Conservation (phyloP, 1,284 basidiomycete genomes). For the Tilletia indica region DNA sequence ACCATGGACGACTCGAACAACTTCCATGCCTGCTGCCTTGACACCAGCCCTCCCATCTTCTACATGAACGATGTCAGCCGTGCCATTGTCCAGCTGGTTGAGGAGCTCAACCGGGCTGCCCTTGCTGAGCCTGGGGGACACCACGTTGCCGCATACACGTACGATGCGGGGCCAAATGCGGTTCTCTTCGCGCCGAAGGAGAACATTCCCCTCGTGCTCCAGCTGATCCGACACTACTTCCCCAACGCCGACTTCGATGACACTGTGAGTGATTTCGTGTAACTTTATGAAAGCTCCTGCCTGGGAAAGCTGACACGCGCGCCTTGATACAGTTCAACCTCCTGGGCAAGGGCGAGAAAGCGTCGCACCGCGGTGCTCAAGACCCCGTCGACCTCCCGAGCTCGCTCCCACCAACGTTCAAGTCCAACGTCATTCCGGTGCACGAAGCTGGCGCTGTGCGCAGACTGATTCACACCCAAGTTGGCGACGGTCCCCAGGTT, state of each 20-base stretch:
- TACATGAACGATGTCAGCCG: slow-evolving; percentile 96
- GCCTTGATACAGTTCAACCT: slow-evolving; percentile 37
- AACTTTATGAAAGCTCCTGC: too few relatives aligned
- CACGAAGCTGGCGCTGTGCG: slow-evolving; percentile 50
- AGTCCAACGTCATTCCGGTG: slow-evolving; percentile 48
- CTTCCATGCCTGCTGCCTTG: slow-evolving; percentile 95
- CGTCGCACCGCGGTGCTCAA: slow-evolving; percentile 45
- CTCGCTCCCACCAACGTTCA: slow-evolving; percentile 42
- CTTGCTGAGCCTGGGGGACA: slow-evolving; percentile 60
- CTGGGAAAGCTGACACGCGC: not conserved
- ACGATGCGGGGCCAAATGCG: slow-evolving; percentile 96
- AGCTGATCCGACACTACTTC: slow-evolving; percentile 53
- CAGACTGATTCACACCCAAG: slow-evolving; percentile 53
- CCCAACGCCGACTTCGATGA: slow-evolving; percentile 55
- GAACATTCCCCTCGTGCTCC: slow-evolving; percentile 40
- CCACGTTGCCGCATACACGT: slow-evolving; percentile 90
- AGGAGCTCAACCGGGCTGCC: slow-evolving; percentile 88
- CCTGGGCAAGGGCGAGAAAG: slow-evolving; percentile 41
- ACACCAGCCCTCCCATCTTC: slow-evolving; percentile 96
- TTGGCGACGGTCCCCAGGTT: slow-evolving; percentile 52
- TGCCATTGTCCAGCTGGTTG: slow-evolving; percentile 61
- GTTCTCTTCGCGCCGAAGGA: slow-evolving; percentile 83
- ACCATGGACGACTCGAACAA: slow-evolving; percentile 90
- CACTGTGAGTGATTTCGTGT: slow-evolving; percentile 35
- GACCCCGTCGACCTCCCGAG: slow-evolving; percentile 33